These are phyloP conservation scores for Chaetomium fimeti DNA, from an alignment of 495 filamentous ascomycete species.

Conservation along the genomic window DNA sequence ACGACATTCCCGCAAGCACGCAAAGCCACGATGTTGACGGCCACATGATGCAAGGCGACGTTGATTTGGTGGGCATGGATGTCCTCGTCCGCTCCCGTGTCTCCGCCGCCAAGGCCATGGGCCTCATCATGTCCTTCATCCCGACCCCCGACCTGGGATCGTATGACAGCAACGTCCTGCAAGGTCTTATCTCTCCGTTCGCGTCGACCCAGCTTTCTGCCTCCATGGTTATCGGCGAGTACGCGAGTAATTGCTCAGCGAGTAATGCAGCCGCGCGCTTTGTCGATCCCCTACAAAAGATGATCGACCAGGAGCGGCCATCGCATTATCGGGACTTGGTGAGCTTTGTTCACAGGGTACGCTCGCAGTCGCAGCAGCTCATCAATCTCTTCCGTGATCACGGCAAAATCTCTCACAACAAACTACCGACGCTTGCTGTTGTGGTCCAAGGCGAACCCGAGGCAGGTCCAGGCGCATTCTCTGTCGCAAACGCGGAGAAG, in stretches of 20 bases:
- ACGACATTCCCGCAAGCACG: slow-evolving; percentile 57
- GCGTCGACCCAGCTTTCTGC: slow-evolving; percentile 83
- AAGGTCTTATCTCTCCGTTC: slow-evolving; percentile 64
- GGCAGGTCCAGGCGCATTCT: slow-evolving; percentile 88
- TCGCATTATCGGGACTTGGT: slow-evolving; percentile 82
- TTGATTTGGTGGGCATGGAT: slow-evolving; percentile 88
- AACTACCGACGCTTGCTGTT: slow-evolving; percentile 76
- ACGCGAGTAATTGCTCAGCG: slow-evolving; percentile 58
- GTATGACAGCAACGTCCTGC: slow-evolving; percentile 59
- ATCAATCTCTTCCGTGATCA: slow-evolving; percentile 86
- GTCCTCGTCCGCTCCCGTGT: slow-evolving; percentile 85
- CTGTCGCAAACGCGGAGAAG: slow-evolving; percentile 79
- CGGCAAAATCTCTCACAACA: slow-evolving; percentile 68
- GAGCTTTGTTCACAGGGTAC: slow-evolving; percentile 80
- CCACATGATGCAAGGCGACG: slow-evolving; percentile 95
- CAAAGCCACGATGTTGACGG: slow-evolving; percentile 92
- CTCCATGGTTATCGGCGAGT: slow-evolving; percentile 86
- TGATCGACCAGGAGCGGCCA: slow-evolving; percentile 79
- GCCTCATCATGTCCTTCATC: slow-evolving; percentile 65
- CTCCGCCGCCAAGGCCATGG: slow-evolving; percentile 78
- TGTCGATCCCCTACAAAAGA: slow-evolving; percentile 58
- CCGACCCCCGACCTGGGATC: slow-evolving; percentile 47
- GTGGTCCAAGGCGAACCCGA: slow-evolving; percentile 89
- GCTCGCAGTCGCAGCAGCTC: slow-evolving; percentile 85
- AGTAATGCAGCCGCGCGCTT: slow-evolving; percentile 47